Base-by-base conservation (phyloP, 2,329 filamentous ascomycete species). In the Trichoderma afroharzianum region DNA sequence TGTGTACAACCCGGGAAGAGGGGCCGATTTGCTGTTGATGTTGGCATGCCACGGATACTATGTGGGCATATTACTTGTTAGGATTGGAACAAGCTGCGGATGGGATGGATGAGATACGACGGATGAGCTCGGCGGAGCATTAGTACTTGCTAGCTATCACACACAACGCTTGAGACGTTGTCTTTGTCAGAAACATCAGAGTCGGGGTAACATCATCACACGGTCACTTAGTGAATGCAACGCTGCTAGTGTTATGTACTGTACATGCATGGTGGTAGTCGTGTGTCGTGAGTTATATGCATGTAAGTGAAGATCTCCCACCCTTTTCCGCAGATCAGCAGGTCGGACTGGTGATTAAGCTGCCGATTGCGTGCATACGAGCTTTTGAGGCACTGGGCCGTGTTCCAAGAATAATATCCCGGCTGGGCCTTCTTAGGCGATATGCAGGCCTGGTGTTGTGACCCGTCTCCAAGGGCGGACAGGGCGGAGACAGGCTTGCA, bases 371-470 rank as follows among this genome's bases (percentile, higher is more conserved):
- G 55, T 61, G 55, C 66, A 68, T 32, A 32, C 50, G 63, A 50
- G 58, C 30, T 14, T 7, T 61, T 61, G 26, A 14, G 6, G 26
- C n/a, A 33, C 53, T 36, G 24, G 66, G 55, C 53, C 64, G 30
- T 33, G 30, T 11, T 14, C 9, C 26, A 67, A 36, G n/a, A 39
- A 36, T 7, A 39, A 33, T 39, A 67, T 33, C 18, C 53, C 12
- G n/a, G 66, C 14, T 50, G 64, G 26, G 30, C 11, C 28, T 32
- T 32, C 11, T 36, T 62, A 9, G 57, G 66, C 55, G 18, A 62
- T 69, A 69, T 69, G 67, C 67, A 69, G 57, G 67, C 39, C 33
- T 61, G 67, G 67, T 69, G 67, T 69, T 62, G 67, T 69, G 67
- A 69, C 67, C 57, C 39, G 67, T 50, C 15, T 62, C 6, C 67